Evolutionary conservation across 2,329 filamentous ascomycete species (phyloP).

Genomic region (Elsinoe batatas): DNA sequence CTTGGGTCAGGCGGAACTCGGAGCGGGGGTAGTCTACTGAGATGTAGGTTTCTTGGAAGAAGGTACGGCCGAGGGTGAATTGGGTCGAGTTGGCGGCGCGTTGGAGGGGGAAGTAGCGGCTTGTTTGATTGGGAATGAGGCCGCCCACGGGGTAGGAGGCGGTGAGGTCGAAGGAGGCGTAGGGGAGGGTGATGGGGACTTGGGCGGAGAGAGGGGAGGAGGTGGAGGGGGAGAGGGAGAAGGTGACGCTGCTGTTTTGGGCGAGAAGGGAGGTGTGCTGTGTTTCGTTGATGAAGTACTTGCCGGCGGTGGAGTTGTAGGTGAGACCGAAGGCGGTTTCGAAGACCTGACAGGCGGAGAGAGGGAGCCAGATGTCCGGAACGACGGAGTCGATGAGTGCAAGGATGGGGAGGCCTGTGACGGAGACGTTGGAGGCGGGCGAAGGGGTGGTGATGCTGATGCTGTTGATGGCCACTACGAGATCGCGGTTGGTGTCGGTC

Average conservation of each 20-base stretch:
- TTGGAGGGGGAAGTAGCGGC: constrained; percentile 57
- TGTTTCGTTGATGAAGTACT: constrained; percentile 31
- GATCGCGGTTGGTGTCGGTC: constrained; percentile 47
- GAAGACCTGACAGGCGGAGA: constrained; percentile 26
- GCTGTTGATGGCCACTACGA: constrained; percentile 46
- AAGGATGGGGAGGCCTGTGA: constrained; percentile 32
- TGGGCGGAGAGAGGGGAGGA: constrained; percentile 28
- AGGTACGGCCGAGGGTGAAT: constrained; percentile 56
- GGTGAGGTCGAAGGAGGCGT: constrained; percentile 40
- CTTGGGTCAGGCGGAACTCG: constrained; percentile 37
- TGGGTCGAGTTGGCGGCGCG: constrained; percentile 44
- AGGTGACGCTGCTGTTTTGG: constrained; percentile 35
- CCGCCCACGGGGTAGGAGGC: constrained; percentile 42
- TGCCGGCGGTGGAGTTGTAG: constrained; percentile 26
- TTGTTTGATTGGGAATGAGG: constrained; percentile 43
- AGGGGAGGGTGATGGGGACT: constrained; percentile 37
- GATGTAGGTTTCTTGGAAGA: constrained; percentile 57
- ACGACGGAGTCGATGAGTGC: constrained; percentile 35
- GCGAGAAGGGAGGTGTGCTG: constrained; percentile 25
- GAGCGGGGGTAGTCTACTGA: constrained; percentile 40
- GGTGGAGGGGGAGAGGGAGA: constrained; percentile 32
- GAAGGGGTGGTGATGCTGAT: constrained; percentile 28
- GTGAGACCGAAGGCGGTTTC: constrained; percentile 30
- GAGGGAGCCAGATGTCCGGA: constrained; percentile 33
- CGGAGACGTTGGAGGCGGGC: constrained; percentile 23